Evolutionary conservation across 164 flowering plant genomes (phyloP).

Genomic region (Kingdonia uniflora): DNA sequence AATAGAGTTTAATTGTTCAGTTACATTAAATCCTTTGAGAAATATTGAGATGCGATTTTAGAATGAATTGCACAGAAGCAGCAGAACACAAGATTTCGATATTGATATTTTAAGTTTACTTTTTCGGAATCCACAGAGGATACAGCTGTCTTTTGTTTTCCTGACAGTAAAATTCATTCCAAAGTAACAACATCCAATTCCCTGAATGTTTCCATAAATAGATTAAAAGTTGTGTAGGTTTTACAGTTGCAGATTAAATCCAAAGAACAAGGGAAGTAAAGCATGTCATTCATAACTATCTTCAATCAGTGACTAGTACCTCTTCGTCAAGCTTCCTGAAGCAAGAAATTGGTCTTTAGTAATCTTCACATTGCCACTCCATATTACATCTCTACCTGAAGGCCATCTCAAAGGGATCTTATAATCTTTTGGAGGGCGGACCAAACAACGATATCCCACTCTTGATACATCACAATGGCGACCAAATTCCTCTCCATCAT

Average conservation of each 20-base stretch:
- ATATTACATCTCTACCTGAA: conserved; percentile 84
- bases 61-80: neutral
- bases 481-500: conserved; percentile 37
- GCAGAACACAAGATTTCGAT: neutral
- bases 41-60: too few relatives aligned
- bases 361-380: conserved; percentile 86
- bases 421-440: conserved; percentile 71
- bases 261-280: too few relatives aligned
- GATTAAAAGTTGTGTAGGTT: too few relatives aligned
- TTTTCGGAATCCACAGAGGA: too few relatives aligned
- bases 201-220: too few relatives aligned
- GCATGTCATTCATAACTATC: too few relatives aligned
- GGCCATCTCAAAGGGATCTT: conserved; percentile 89
- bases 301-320: conserved; percentile 26
- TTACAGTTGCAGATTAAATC: too few relatives aligned
- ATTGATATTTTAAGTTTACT: neutral
- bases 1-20: too few relatives aligned
- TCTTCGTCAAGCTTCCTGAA: conserved; percentile 94
- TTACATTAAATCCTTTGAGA: too few relatives aligned
- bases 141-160: too few relatives aligned
- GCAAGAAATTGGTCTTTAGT: conserved; percentile 91
- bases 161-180: too few relatives aligned
- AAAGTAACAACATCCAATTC: too few relatives aligned
- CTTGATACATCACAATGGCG: conserved; percentile 43
- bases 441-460: conserved; percentile 41